Conservation (phyloP, 1,139 yeast species). For the Suhomyces anneliseae region DNA sequence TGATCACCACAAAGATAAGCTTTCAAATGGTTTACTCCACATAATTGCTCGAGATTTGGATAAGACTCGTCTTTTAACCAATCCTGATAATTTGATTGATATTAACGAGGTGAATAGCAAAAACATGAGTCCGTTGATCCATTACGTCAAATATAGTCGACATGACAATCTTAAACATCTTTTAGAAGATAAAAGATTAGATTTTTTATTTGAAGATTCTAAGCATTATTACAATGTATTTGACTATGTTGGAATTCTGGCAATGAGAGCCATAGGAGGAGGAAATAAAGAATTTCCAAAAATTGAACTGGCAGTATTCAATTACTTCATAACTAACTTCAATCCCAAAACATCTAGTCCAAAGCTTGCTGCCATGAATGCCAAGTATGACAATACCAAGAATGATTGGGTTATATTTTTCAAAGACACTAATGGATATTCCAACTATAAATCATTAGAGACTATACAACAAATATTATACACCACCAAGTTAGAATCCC, state of each 20-base stretch:
- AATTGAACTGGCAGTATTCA: conserved; percentile 48
- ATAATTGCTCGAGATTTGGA: conserved; percentile 53
- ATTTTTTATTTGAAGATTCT: conserved; percentile 45
- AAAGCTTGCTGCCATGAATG: conserved; percentile 33
- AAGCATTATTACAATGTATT: conserved; percentile 44
- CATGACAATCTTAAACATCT: conserved; percentile 54
- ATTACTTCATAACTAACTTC: conserved; percentile 28
- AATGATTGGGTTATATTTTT: conserved; percentile 40
- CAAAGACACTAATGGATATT: conserved; percentile 16
- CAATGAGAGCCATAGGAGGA: conserved; percentile 26
- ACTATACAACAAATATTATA: conserved; percentile 40
- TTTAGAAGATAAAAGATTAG: conserved; percentile 44
- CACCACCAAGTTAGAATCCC: conserved; percentile 34
- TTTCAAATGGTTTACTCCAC: conserved; percentile 78
- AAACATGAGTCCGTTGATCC: conserved; percentile 67
- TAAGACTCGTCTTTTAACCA: conserved; percentile 34
- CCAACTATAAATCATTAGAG: conserved; percentile 34
- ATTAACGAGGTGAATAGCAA: conserved; percentile 64
- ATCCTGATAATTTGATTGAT: conserved; percentile 39
- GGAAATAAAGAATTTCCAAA: conserved; percentile 37
- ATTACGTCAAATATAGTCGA: conserved; percentile 70
- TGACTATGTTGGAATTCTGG: conserved; percentile 41
- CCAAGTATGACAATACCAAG: conserved; percentile 31
- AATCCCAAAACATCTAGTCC: conserved; percentile 20
- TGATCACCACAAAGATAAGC: conserved; percentile 65